Percentiles rank a stretch among this genome's conserved stretches.
Conservation (phyloP, 2,329 filamentous ascomycete species). For the Penicillium frequentans region DNA sequence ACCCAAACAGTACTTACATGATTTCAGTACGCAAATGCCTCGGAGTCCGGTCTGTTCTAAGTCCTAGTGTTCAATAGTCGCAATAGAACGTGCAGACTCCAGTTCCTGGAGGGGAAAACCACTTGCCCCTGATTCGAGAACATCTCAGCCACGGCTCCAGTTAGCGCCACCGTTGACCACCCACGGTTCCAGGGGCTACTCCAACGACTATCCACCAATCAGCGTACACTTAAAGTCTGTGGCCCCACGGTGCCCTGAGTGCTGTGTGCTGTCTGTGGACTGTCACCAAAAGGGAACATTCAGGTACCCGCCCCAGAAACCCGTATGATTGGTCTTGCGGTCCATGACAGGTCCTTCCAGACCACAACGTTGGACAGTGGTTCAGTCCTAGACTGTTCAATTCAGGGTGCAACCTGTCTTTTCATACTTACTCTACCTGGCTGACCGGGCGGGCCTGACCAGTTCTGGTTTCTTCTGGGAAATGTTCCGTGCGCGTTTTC, state of each 20-base stretch:
- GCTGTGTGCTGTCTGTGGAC: slow-evolving; percentile 9
- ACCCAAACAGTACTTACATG: neutral
- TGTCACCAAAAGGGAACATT: slow-evolving; percentile 11
- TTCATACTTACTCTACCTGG: neutral
- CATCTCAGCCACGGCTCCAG: slow-evolving; percentile 12
- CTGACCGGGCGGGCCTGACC: neutral
- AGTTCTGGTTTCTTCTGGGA: neutral
- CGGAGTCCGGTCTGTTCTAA: neutral
- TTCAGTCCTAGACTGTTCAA: slow-evolving; percentile 8
- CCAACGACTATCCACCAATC: slow-evolving; percentile 14
- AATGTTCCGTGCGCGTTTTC: slow-evolving; percentile 9
- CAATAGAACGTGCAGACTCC: slow-evolving; percentile 1
- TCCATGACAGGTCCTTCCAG: slow-evolving; percentile 19
- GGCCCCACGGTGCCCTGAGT: slow-evolving; percentile 3
- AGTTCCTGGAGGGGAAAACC: neutral
- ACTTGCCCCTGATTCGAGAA: slow-evolving; percentile 22
- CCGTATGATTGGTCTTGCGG: slow-evolving; percentile 15
- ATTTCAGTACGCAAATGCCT: neutral
- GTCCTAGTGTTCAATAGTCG: slow-evolving; percentile 2
- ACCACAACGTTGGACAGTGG: slow-evolving; percentile 8
- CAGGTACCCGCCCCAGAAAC: slow-evolving; percentile 22
- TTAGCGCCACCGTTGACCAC: slow-evolving; percentile 14
- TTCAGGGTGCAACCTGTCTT: slow-evolving; percentile 6
- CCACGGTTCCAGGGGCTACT: slow-evolving; percentile 21
- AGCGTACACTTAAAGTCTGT: slow-evolving; percentile 7